A percentile compares a stretch with the other conserved stretches of the same genome.
phyloP scores from a whole-genome alignment of 345 rosid genomes.

The Populus deltoides region DNA sequence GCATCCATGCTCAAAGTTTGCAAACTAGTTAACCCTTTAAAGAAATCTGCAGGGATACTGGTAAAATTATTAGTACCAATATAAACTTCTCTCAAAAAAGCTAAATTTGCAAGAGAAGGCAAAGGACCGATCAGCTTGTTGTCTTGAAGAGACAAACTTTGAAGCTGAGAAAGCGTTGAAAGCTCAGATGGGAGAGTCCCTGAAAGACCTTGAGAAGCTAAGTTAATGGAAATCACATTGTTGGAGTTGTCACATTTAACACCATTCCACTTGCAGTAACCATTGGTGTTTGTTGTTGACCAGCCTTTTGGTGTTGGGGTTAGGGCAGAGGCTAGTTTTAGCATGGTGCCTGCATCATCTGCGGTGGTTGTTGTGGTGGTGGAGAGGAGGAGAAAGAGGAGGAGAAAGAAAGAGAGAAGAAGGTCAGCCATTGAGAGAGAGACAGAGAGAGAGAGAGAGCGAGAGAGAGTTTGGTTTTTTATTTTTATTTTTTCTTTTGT shows the following conservation, averaged over 20 bases:
- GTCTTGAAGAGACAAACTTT: constrained; percentile 37
- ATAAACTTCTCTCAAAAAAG: constrained; percentile 41
- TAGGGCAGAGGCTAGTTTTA: constrained; percentile 45
- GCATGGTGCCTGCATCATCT: constrained; percentile 54
- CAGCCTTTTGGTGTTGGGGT: constrained; percentile 50
- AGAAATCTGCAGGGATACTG: constrained; percentile 47
- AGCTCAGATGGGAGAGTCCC: constrained; percentile 53
- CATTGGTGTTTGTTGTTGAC: constrained; percentile 39
- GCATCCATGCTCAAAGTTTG: constrained; percentile 44
- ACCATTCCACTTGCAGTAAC: constrained; percentile 59
- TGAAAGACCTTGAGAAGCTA: constrained; percentile 32
- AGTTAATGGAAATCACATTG: constrained; percentile 46
- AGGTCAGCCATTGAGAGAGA: not conserved
- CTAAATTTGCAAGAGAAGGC: constrained; percentile 55
- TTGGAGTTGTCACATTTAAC: constrained; percentile 41
- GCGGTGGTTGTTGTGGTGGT: constrained; percentile 27
- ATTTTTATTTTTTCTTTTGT: rapidly evolving
- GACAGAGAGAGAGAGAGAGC: not conserved
- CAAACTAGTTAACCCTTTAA: constrained; percentile 56
- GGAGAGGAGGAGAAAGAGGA: constrained; percentile 14
- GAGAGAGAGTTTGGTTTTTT: not conserved
- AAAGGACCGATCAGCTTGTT: constrained; percentile 56
- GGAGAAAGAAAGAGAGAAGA: not conserved
- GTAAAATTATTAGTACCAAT: constrained; percentile 55
- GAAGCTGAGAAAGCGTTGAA: constrained; percentile 54